A percentile compares a stretch with the other conserved stretches of the same genome.
phyloP scores from a whole-genome alignment of 2,329 filamentous ascomycete genomes.

The Teratosphaeria epicoccoides region DNA sequence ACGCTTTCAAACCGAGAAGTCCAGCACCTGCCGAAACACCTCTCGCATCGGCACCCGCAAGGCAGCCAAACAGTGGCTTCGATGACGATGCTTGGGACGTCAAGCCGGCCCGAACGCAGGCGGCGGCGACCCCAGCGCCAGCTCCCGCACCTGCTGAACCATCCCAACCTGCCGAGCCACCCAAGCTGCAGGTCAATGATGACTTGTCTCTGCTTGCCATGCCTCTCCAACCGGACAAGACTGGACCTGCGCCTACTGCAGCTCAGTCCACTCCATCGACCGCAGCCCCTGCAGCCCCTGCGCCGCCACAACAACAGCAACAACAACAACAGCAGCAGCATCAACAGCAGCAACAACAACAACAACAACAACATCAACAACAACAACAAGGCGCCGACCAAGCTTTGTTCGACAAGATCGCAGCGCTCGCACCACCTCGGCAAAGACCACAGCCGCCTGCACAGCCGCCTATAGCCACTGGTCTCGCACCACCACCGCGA shows the following conservation, averaged over 20 bases:
- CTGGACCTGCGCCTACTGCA: neutral
- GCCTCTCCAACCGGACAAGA: constrained; percentile 41
- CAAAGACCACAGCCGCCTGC: constrained; percentile 60
- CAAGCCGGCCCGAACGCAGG: constrained; percentile 60
- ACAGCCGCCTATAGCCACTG: constrained; percentile 44
- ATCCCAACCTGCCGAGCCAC: constrained; percentile 19
- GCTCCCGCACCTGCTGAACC: constrained; percentile 33
- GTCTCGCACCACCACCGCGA: constrained; percentile 63
- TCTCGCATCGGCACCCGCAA: constrained; percentile 36
- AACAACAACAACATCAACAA: too few species aligned
- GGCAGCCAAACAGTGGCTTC: constrained; percentile 52
- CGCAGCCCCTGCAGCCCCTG: constrained; percentile 24
- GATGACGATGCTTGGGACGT: constrained; percentile 98
- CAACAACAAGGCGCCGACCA: constrained; percentile 32
- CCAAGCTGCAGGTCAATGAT: constrained; percentile 50
- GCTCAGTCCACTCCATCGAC: constrained; percentile 33
- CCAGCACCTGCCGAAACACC: constrained; percentile 39
- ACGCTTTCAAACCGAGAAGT: constrained; percentile 60
- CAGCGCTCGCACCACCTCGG: constrained; percentile 34
- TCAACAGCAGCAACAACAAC: constrained; percentile 29
- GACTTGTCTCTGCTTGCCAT: constrained; percentile 60
- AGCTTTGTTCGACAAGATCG: constrained; percentile 42
- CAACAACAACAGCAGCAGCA: constrained; percentile 25
- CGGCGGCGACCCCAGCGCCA: constrained; percentile 23
- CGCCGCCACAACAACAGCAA: constrained; percentile 33